Conservation (phyloP, 2,329 filamentous ascomycete species). For the Curvularia spicifera region DNA sequence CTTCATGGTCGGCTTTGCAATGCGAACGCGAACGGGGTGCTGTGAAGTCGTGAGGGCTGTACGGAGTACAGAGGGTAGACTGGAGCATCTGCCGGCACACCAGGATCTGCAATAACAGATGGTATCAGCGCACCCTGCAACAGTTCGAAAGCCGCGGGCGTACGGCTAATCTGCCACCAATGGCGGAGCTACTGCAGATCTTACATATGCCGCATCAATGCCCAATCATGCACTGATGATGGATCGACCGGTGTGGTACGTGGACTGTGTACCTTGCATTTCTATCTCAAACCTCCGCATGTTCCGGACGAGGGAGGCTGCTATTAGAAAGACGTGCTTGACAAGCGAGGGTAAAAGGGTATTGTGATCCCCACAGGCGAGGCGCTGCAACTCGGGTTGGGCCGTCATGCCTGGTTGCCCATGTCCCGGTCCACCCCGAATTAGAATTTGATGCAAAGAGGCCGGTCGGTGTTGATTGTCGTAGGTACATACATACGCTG, state of each 20-base stretch:
- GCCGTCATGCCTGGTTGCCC: background rate
- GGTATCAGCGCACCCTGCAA: constrained; percentile 3
- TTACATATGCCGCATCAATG: constrained; percentile 1
- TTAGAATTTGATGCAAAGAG: background rate
- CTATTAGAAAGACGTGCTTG: background rate
- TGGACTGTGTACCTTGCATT: constrained; percentile 15
- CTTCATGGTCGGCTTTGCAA: constrained; percentile 7
- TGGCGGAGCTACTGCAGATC: constrained; percentile 4
- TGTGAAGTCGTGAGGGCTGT: constrained; percentile 1
- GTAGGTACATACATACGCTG: background rate
- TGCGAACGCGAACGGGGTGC: background rate
- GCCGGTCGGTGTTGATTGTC: background rate
- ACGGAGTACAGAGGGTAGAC: background rate
- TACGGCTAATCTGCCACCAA: constrained; percentile 12
- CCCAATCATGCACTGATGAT: constrained; percentile 4
- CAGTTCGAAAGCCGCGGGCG: constrained; percentile 8
- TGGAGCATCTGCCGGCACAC: constrained; percentile 2
- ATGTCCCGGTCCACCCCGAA: background rate
- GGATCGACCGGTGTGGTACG: constrained; percentile 13
- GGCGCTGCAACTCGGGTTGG: background rate
- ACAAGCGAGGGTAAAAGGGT: background rate
- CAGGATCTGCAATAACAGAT: constrained; percentile 7
- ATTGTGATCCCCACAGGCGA: background rate
- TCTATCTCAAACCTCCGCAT: constrained; percentile 13
- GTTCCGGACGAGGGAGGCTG: constrained; percentile 5